Conservation (phyloP, 768 basidiomycete genomes). For the Boletus rubroflammeus region DNA sequence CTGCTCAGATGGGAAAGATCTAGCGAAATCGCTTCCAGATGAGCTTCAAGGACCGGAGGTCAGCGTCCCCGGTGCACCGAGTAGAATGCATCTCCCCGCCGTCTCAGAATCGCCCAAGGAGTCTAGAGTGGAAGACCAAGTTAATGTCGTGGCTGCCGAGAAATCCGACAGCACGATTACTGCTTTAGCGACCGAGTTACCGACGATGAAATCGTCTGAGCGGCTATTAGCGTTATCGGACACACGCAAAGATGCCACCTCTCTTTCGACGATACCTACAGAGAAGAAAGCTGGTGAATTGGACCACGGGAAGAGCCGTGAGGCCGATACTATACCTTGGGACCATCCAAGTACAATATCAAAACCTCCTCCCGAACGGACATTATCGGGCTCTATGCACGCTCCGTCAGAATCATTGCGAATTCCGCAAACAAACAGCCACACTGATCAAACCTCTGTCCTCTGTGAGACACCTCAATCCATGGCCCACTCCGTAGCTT, state of each 20-base stretch:
- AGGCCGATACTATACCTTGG: neutral
- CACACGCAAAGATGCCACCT: neutral
- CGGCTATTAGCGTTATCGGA: neutral
- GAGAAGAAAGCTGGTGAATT: neutral
- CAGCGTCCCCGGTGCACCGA: neutral
- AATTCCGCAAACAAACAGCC: neutral
- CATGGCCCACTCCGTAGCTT: neutral
- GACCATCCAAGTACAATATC: neutral
- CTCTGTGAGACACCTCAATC: neutral
- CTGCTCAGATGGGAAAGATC: neutral
- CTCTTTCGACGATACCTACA: neutral
- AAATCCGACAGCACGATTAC: neutral
- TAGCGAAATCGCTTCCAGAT: neutral
- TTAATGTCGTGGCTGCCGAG: neutral
- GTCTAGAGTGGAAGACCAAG: neutral
- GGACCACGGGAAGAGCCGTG: neutral
- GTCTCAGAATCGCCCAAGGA: neutral
- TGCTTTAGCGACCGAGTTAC: neutral
- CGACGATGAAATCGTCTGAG: neutral
- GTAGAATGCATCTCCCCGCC: no score
- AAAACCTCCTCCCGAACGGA: constrained; percentile 2
- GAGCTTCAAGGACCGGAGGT: neutral
- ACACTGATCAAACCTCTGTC: neutral
- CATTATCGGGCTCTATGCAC: constrained; percentile 13
- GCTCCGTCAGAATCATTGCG: constrained; percentile 3